A percentile compares a stretch with the other conserved stretches of the same genome.
These are phyloP conservation scores for Cornus kousa DNA, from an alignment of 148 eudicot species.

Conservation along the genomic window DNA sequence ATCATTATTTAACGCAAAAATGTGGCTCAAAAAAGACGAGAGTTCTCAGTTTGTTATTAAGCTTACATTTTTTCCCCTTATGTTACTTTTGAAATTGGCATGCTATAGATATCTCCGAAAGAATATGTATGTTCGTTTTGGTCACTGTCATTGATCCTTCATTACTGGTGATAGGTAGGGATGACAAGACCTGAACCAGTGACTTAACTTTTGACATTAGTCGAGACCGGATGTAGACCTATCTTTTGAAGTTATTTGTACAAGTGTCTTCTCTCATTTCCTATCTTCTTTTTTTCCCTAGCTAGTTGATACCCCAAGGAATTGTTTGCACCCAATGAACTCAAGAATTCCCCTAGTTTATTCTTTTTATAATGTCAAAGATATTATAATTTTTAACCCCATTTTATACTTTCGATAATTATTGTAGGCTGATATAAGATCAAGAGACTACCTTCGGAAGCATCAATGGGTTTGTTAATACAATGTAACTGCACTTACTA, in stretches of 20 bases:
- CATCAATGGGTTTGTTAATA: constrained; percentile 13
- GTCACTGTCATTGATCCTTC: not conserved
- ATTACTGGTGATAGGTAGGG: no score
- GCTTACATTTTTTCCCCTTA: not conserved
- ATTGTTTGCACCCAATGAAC: not conserved
- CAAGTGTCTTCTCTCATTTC: not conserved
- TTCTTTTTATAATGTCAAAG: not conserved
- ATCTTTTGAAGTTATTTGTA: not conserved
- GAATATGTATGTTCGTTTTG: not conserved
- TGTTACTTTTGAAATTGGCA: not conserved
- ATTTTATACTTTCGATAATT: not conserved
- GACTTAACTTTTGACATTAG: no score
- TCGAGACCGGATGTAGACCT: not conserved
- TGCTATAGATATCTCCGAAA: not conserved
- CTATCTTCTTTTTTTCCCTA: no score
- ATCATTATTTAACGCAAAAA: not conserved
- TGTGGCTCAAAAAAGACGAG: not conserved
- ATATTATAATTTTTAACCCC: constrained; percentile 6
- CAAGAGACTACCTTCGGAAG: constrained; percentile 65
- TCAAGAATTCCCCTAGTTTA: not conserved
- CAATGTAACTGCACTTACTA: not conserved
- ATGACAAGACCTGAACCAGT: no score
- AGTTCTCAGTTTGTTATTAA: not conserved
- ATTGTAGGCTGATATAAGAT: constrained; percentile 69
- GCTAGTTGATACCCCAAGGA: no score